A percentile compares a stretch with the other conserved stretches of the same genome.
phyloP scores from a whole-genome alignment of 306 rosid genomes.

The Sindora glabra region DNA sequence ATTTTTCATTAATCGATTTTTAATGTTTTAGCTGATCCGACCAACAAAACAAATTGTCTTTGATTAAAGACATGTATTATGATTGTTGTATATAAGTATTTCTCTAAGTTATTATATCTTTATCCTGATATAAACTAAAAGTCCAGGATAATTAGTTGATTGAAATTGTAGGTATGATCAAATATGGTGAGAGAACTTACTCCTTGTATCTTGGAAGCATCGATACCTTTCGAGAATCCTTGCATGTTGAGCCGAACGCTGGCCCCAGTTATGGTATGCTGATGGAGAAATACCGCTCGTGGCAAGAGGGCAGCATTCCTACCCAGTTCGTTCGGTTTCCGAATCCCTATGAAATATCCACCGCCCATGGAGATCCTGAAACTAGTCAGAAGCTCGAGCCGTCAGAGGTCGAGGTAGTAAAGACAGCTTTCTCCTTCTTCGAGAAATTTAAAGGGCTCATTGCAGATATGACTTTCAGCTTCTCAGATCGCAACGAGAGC shows the following conservation, averaged over 20 bases:
- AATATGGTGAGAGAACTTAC: slow-evolving; percentile 36
- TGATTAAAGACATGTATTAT: too few relatives aligned
- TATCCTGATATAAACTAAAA: too few relatives aligned
- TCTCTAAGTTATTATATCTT: too few relatives aligned
- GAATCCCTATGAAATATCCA: slow-evolving; percentile 9
- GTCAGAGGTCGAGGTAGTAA: slow-evolving; percentile 1
- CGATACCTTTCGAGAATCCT: slow-evolving; percentile 12
- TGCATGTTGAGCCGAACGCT: slow-evolving; percentile 28
- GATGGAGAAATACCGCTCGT: slow-evolving; percentile 25
- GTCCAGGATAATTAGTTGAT: too few relatives aligned
- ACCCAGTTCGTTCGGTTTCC: neutral
- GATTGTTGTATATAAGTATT: too few relatives aligned
- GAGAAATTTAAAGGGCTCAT: slow-evolving; percentile 28
- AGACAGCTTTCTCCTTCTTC: slow-evolving; percentile 20
- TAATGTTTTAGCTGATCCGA: too few relatives aligned
- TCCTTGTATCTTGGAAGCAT: slow-evolving; percentile 34
- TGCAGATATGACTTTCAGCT: slow-evolving; percentile 35
- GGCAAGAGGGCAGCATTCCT: slow-evolving; percentile 20
- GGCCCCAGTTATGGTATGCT: slow-evolving; percentile 39
- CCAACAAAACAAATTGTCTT: too few relatives aligned
- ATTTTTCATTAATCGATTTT: too few relatives aligned
- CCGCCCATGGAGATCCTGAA: neutral
- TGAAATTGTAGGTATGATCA: too few relatives aligned
- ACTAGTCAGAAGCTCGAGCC: too few relatives aligned
- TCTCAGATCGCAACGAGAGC: slow-evolving; percentile 18